phyloP scores from a whole-genome alignment of 2,329 filamentous ascomycete species.

The Sclerotinia spermophila region DNA sequence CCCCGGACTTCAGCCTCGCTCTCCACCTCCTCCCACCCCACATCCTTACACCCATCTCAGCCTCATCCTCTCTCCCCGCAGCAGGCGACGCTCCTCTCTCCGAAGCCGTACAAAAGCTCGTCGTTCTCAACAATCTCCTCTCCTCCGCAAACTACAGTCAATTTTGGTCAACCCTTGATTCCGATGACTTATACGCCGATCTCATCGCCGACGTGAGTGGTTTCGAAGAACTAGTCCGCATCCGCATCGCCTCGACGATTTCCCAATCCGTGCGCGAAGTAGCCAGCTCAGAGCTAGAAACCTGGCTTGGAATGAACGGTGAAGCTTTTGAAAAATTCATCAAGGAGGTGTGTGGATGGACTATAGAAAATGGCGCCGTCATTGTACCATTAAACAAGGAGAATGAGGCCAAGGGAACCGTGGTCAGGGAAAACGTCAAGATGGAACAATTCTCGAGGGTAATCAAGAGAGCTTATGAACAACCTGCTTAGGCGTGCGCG shows the following conservation, averaged over 20 bases:
- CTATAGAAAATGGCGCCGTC: slow-evolving; percentile 61
- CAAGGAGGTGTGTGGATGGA: slow-evolving; percentile 82
- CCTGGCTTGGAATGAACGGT: slow-evolving; percentile 70
- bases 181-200: slow-evolving; percentile 93
- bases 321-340: slow-evolving; percentile 73
- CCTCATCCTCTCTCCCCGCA: slow-evolving; percentile 46
- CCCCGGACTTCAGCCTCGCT: slow-evolving; percentile 88
- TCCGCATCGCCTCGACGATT: slow-evolving; percentile 84
- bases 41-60: slow-evolving; percentile 59
- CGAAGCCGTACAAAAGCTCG: slow-evolving; percentile 76
- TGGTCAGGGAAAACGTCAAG: slow-evolving; percentile 93
- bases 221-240: slow-evolving; percentile 90
- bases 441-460: slow-evolving; percentile 81
- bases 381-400: slow-evolving; percentile 89
- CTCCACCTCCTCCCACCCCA: slow-evolving; percentile 90
- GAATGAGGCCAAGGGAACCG: slow-evolving; percentile 93
- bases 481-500: slow-evolving; percentile 54
- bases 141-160: slow-evolving; percentile 83
- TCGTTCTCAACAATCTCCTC: slow-evolving; percentile 69
- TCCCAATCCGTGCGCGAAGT: slow-evolving; percentile 77
- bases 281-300: slow-evolving; percentile 62
- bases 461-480: slow-evolving; percentile 81
- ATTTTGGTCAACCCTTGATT: slow-evolving; percentile 92
- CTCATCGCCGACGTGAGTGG: slow-evolving; percentile 89
- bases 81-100: slow-evolving; percentile 66